Base-by-base conservation (phyloP, 2,329 filamentous ascomycete species). In the Cordyceps militaris region DNA sequence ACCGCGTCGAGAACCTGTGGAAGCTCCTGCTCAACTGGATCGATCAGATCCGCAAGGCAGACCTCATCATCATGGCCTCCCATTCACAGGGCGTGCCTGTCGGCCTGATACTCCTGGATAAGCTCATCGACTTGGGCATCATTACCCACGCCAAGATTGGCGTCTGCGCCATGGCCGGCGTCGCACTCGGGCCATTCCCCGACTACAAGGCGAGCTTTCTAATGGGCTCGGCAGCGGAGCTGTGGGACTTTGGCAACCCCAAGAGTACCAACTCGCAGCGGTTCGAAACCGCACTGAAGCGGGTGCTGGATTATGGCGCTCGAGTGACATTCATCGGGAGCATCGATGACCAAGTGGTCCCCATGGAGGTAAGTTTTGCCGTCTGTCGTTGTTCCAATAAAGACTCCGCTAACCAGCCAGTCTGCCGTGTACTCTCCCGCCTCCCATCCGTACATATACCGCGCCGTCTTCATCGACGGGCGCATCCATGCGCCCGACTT, bases 51-150 rank as follows among this genome's bases (percentile, higher is more conserved):
- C 85, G 89, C 53, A 82, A 82, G 55, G 92, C 94, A 0, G 94
- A 99, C 71, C 86, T 97, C 61, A 86, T 99, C 43, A 73, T 99
- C 40, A 76, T 99, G n/a, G 91, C 91, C 3, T 96, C 91, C 60
- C 94, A 99, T 70, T 96, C 91, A 3, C 94, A 99, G 71, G 94
- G 94, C 23, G 94, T 97, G 0, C 94, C 94, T 0, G 94, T 99
- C 0, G 87, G 89, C 6, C 82, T 96, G 60, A 97, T 97, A 85
- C 79, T 99, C 3, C 79, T 97, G 5, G 91, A 92, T 5, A 97
- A 96, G 71, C 78, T 99, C 43, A 92, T 99, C 56, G 88, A 94
- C 55, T 85, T 97, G 59, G 92, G 92, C 2, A 89, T 94, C 63
- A 81, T 97, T 30, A 86, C 84, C 14, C 81, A 82, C 42, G 82